These are phyloP conservation scores for Psilocybe tampanensis DNA, from an alignment of 768 basidiomycete species.

Conservation along the genomic window DNA sequence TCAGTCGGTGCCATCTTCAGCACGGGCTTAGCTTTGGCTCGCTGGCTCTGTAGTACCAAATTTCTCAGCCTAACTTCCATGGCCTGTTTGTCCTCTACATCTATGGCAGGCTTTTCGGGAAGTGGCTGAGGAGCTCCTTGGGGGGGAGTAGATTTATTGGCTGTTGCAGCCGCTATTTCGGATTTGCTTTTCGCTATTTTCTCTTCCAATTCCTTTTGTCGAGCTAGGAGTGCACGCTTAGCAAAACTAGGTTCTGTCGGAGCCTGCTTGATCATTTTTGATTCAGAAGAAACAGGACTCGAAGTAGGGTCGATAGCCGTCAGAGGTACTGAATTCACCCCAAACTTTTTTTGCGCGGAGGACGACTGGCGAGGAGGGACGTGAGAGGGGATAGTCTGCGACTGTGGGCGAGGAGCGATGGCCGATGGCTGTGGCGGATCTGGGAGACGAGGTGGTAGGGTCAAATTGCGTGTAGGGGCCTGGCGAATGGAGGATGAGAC, in stretches of 20 bases:
- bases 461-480: background rate
- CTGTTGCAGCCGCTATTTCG: constrained; percentile 31
- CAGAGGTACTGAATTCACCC: background rate
- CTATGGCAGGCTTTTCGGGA: constrained; percentile 12
- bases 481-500: constrained; percentile 3
- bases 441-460: constrained; percentile 2
- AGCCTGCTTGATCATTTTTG: constrained; percentile 39
- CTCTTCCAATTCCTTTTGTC: constrained; percentile 49
- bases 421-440: constrained; percentile 1
- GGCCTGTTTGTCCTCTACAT: constrained; percentile 30
- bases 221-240: constrained; percentile 39
- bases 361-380: background rate
- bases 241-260: constrained; percentile 39
- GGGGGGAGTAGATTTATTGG: background rate
- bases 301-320: background rate
- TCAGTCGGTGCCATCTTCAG: constrained; percentile 3
- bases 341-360: background rate
- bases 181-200: constrained; percentile 38
- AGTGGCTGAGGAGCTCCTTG: background rate
- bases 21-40: constrained; percentile 19
- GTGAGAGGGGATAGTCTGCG: background rate
- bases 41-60: constrained; percentile 42
- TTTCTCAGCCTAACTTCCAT: constrained; percentile 45
- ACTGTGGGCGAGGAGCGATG: background rate
- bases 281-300: constrained; percentile 34